These are phyloP conservation scores for Artemisia argyi DNA, from an alignment of 129 eudicot species.

Conservation along the genomic window DNA sequence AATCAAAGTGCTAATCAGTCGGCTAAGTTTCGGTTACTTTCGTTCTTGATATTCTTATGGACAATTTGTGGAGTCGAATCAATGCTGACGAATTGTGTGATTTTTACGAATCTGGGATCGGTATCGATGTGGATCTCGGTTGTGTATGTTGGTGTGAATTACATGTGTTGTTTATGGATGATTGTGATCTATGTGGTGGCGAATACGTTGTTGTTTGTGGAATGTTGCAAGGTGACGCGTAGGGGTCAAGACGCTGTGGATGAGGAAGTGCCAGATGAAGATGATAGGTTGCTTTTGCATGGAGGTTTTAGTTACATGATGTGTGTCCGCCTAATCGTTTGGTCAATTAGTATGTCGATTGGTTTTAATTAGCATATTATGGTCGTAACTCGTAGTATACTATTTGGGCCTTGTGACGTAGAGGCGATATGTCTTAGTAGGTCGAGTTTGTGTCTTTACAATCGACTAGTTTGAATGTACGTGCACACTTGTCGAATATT, in stretches of 20 bases:
- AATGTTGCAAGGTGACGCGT: not conserved
- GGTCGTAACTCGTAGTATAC: too few relatives aligned
- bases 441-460: too few relatives aligned
- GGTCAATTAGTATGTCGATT: too few relatives aligned
- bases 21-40: constrained; percentile 40
- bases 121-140: not conserved
- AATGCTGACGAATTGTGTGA: not conserved
- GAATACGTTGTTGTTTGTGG: not conserved
- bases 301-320: too few relatives aligned
- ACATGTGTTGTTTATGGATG: not conserved
- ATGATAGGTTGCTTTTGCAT: too few relatives aligned
- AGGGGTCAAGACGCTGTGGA: not conserved
- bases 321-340: too few relatives aligned
- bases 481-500: too few relatives aligned
- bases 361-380: too few relatives aligned
- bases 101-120: constrained; percentile 1
- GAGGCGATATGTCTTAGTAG: too few relatives aligned
- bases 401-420: too few relatives aligned
- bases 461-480: too few relatives aligned
- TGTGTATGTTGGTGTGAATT: not conserved
- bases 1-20: constrained; percentile 43
- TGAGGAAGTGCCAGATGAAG: not conserved
- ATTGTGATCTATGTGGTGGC: not conserved
- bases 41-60: constrained; percentile 17
- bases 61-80: too few relatives aligned